Base-by-base conservation (phyloP, 192 early-diverging fungal species). In the Dissophora globulifera region DNA sequence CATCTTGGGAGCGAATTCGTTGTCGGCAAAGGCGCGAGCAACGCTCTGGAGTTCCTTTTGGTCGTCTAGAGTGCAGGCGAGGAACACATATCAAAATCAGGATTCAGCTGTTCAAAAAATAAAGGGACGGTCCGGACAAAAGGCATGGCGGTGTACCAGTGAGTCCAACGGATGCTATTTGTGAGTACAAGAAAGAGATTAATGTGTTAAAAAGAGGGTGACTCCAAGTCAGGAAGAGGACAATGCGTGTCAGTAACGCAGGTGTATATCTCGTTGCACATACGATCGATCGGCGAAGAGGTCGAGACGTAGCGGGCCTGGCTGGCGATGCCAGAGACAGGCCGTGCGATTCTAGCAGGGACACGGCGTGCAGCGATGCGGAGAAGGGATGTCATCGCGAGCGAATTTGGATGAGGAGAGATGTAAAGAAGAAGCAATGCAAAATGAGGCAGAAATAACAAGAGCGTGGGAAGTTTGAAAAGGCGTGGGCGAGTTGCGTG, bases 1-100 rank as follows among this genome's bases (percentile, higher is more conserved):
- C 82, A 85, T 85, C 67, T 85, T 79, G 32, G 86, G 86, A 3
- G 83, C 79, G 19, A 88, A 68, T 53, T 88, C 86, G 3, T 81
- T 74, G 54, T 83, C 80, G 9, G 86, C 84, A 69, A 88, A 88
- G 10, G 67, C 43, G 20, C 72, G 78, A 9, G 86, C 83, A 17
- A 85, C 47, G 17, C 60, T 61, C 50, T 80, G 75, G 76, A 85
- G 74, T 23, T 86, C 85, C 46, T 60, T 56, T 51, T 84, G 79
- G 3, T 84, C 81, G 8, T 84, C 83, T 59, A 56, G 56, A n/a
- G n/a, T n/a, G n/a, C n/a, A n/a, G n/a, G 46, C 40, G 40, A n/a
- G 69, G 58, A 38, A 50, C 74, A 20, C 62, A 25, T 11, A 26
- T 10, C 4, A 50, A 12, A n/a, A 41, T 30, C 22, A n/a, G n/a